phyloP scores from a whole-genome alignment of 257 asterid genomes.

The Ophiorrhiza pumila region DNA sequence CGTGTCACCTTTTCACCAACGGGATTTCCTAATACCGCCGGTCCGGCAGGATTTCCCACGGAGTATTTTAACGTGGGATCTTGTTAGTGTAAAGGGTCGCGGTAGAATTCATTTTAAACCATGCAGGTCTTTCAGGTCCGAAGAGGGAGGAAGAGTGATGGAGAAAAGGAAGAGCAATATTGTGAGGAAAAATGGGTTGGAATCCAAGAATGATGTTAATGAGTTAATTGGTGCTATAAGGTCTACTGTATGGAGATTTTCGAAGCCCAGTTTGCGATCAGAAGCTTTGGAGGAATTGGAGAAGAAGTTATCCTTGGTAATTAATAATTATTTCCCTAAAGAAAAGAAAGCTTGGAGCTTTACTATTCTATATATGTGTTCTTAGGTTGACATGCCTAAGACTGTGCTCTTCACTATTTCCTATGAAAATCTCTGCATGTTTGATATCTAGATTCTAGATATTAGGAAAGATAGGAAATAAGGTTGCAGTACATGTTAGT shows the following conservation, averaged over 20 bases:
- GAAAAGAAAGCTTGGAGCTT: not conserved
- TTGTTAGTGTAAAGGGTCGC: conserved; percentile 32
- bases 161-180: conserved; percentile 22
- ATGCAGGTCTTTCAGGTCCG: conserved; percentile 70
- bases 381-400: not conserved
- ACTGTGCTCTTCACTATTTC: no score
- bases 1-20: conserved; percentile 51
- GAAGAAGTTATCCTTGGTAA: conserved; percentile 64
- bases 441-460: not conserved
- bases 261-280: conserved; percentile 78
- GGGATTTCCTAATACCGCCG: conserved; percentile 39
- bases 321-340: conserved; percentile 36
- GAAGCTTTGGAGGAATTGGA: conserved; percentile 71
- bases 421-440: not conserved
- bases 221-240: conserved; percentile 46
- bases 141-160: conserved; percentile 26
- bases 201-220: conserved; percentile 25
- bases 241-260: conserved; percentile 70
- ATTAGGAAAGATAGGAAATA: not conserved
- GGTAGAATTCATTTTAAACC: conserved; percentile 36
- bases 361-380: not conserved
- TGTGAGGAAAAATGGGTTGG: conserved; percentile 15
- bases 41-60: conserved; percentile 30
- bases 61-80: conserved; percentile 31
- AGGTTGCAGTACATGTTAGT: not conserved